These are phyloP conservation scores for Pichia sp. DNA, from an alignment of 1,139 yeast genomes.

Conservation along the genomic window DNA sequence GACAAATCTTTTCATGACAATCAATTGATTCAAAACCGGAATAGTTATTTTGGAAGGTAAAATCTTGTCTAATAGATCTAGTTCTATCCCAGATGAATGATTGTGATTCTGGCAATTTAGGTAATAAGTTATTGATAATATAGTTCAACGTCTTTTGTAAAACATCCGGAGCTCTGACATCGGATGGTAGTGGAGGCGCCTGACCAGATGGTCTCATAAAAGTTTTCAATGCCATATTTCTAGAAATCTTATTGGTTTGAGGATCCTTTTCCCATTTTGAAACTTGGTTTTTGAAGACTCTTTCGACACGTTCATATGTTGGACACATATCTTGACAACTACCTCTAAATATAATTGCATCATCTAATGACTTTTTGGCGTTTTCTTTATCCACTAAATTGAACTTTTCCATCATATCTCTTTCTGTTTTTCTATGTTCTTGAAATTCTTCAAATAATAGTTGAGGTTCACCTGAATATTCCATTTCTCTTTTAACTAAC, in stretches of 20 bases:
- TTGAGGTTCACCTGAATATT: constrained; percentile 41
- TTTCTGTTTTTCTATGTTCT: constrained; percentile 71
- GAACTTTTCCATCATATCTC: constrained; percentile 73
- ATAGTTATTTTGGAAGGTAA: constrained; percentile 92
- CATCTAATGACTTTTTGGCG: constrained; percentile 73
- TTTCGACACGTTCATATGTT: constrained; percentile 81
- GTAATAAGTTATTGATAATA: constrained; percentile 61
- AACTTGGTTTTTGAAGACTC: constrained; percentile 87
- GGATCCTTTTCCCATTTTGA: constrained; percentile 75
- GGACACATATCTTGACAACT: constrained; percentile 97
- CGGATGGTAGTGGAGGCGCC: constrained; percentile 97
- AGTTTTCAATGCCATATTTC: constrained; percentile 76
- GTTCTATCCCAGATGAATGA: constrained; percentile 98
- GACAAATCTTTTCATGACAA: constrained; percentile 88
- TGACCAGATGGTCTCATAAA: constrained; percentile 98
- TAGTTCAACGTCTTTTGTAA: constrained; percentile 65
- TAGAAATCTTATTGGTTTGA: constrained; percentile 58
- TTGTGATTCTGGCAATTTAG: constrained; percentile 77
- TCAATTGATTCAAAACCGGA: constrained; percentile 93
- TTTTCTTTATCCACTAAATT: constrained; percentile 92
- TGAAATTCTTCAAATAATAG: constrained; percentile 60
- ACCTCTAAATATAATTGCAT: constrained; percentile 86
- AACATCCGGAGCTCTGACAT: constrained; percentile 89
- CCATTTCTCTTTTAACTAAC: constrained; percentile 43
- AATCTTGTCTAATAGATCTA: constrained; percentile 96